Percentiles rank a stretch among this genome's conserved stretches.
Conservation (phyloP, 352 stramenopile species). For the Aphanomyces cochlioides region DNA sequence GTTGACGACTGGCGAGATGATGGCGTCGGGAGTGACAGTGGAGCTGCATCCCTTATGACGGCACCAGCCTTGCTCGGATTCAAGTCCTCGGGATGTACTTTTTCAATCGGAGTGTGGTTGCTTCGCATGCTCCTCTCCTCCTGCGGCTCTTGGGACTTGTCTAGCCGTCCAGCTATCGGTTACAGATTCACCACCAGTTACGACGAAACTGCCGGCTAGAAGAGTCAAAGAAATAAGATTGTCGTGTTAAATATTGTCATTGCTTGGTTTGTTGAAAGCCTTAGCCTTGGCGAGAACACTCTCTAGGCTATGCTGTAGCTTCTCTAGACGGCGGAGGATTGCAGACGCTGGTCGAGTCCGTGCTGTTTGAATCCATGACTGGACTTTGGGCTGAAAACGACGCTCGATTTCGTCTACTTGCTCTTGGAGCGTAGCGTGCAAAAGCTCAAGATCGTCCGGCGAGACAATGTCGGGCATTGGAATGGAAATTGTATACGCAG, state of each 20-base stretch:
- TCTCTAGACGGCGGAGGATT: no score
- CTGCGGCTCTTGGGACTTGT: not conserved
- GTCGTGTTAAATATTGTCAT: no score
- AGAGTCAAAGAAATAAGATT: no score
- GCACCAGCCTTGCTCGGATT: no score
- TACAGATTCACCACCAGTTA: not conserved
- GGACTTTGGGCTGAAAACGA: not conserved
- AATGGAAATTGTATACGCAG: constrained; percentile 5
- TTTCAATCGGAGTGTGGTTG: constrained; percentile 9
- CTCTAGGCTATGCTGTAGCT: no score
- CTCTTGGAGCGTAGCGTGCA: not conserved
- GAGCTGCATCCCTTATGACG: no score
- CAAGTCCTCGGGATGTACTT: constrained; percentile 13
- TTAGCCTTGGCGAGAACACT: no score
- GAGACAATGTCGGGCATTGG: not conserved
- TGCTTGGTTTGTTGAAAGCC: no score
- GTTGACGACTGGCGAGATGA: no score
- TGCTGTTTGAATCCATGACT: not conserved
- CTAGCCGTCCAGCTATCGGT: not conserved
- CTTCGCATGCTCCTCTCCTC: constrained; percentile 5
- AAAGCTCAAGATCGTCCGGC: not conserved
- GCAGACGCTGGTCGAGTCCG: not conserved
- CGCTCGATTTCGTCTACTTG: not conserved
- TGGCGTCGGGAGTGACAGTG: no score
- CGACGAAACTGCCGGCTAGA: not conserved